These are phyloP conservation scores for Metschnikowia vanudenii DNA, from an alignment of 805 yeast genomes.

Conservation along the genomic window DNA sequence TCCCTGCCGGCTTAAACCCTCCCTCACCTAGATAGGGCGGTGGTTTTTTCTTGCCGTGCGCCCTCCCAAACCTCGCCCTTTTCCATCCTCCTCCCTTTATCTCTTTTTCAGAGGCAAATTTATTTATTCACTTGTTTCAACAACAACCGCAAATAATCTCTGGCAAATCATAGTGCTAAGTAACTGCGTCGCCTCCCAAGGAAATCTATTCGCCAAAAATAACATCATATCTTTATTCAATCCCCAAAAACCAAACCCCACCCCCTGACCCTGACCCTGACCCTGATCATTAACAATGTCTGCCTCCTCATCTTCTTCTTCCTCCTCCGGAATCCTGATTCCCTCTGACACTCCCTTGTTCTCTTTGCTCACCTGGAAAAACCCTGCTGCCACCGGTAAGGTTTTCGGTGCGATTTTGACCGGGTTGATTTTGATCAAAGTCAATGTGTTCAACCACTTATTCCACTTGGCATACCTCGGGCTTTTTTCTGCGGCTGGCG, in stretches of 20 bases:
- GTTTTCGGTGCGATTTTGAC: constrained; percentile 64
- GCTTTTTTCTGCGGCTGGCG: constrained; percentile 62
- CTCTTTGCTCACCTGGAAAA: constrained; percentile 65
- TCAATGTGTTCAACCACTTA: constrained; percentile 60
- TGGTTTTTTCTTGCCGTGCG: neutral
- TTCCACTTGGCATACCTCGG: constrained; percentile 60
- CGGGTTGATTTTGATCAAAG: constrained; percentile 56
- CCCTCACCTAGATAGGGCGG: neutral
- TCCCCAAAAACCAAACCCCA: neutral
- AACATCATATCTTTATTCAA: no score
- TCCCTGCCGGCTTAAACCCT: no score
- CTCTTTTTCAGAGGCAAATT: constrained; percentile 1
- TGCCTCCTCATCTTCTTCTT: constrained; percentile 2
- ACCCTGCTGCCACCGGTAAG: constrained; percentile 75
- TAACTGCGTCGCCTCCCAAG: neutral
- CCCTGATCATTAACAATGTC: neutral
- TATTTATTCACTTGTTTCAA: constrained; percentile 9
- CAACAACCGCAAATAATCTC: neutral
- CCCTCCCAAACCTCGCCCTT: neutral
- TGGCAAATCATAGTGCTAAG: neutral
- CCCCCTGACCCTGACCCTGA: no score
- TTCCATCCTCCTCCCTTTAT: constrained; percentile 3
- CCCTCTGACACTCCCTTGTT: constrained; percentile 15
- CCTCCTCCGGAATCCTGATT: neutral
- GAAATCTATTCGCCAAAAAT: neutral